phyloP scores from a whole-genome alignment of 305 asterid genomes.

The Fraxinus greggii region DNA sequence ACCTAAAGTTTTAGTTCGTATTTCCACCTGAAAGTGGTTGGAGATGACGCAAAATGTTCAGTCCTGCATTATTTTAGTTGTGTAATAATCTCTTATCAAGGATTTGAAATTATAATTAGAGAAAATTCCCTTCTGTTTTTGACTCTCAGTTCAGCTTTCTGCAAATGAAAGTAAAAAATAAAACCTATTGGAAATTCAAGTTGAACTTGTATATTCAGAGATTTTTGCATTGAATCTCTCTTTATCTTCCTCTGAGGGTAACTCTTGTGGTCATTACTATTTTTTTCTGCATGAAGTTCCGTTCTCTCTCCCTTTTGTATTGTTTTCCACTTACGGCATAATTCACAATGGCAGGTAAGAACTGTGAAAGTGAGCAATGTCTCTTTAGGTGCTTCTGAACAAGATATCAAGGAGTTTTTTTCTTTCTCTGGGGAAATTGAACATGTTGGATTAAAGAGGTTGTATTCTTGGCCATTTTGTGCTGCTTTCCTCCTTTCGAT shows the following conservation, averaged over 20 bases:
- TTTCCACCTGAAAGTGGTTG: background rate
- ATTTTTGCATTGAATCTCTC: background rate
- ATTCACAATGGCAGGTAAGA: slow-evolving; percentile 45
- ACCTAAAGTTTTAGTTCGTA: background rate
- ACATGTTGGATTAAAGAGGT: slow-evolving; percentile 66
- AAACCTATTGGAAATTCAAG: background rate
- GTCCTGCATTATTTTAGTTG: background rate
- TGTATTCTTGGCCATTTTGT: slow-evolving; percentile 6
- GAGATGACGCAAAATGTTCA: background rate
- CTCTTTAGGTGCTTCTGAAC: slow-evolving; percentile 71
- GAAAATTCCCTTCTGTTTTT: background rate
- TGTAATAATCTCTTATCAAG: background rate
- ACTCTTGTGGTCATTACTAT: background rate
- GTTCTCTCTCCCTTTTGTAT: background rate
- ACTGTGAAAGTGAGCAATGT: slow-evolving; percentile 78
- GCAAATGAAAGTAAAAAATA: background rate
- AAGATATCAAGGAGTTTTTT: slow-evolving; percentile 77
- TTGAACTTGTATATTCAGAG: slow-evolving; percentile 16
- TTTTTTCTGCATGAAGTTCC: background rate
- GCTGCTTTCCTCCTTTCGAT: background rate
- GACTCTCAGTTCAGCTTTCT: background rate
- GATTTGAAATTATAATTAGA: background rate
- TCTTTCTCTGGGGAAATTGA: slow-evolving; percentile 79
- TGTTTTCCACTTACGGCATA: slow-evolving; percentile 1
- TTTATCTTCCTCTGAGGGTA: background rate